phyloP scores from a whole-genome alignment of 805 yeast species.

The Jamesozyma gamospora region DNA sequence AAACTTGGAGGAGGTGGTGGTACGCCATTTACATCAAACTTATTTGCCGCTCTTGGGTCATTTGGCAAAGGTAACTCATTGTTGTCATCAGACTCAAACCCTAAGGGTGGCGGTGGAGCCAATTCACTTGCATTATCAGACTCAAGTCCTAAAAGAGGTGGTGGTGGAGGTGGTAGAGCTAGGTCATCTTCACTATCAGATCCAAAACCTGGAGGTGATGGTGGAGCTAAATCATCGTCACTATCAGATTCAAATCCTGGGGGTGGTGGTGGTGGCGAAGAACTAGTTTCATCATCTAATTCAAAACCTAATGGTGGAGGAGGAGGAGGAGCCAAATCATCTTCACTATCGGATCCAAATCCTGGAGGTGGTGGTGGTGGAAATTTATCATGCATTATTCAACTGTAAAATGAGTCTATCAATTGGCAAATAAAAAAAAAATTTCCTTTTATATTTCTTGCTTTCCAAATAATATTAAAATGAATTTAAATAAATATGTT shows the following conservation, averaged over 20 bases:
- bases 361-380: slow-evolving; percentile 31
- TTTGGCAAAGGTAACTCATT: slow-evolving; percentile 1
- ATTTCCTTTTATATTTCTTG: too few species aligned
- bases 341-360: slow-evolving; percentile 20
- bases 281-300: slow-evolving; percentile 1
- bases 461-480: too few species aligned
- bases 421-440: too few species aligned
- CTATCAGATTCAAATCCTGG: slow-evolving; percentile 12
- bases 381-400: slow-evolving; percentile 8
- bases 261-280: slow-evolving; percentile 26
- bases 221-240: neutral
- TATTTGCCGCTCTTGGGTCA: slow-evolving; percentile 5
- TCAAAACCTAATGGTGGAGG: slow-evolving; percentile 23
- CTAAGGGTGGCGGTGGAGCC: slow-evolving; percentile 28
- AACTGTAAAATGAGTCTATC: too few species aligned
- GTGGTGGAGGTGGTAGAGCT: slow-evolving; percentile 23
- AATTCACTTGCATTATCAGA: slow-evolving; percentile 4
- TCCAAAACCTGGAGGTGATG: slow-evolving; percentile 8
- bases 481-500: too few species aligned
- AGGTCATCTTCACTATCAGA: neutral
- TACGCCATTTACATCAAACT: too few species aligned
- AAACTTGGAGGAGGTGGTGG: slow-evolving; percentile 9
- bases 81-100: slow-evolving; percentile 3
- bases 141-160: slow-evolving; percentile 20
- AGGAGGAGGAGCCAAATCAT: slow-evolving; percentile 20